Evolutionary conservation across 179 eudicot genomes (phyloP).

Genomic region (Corrigiola litoralis): DNA sequence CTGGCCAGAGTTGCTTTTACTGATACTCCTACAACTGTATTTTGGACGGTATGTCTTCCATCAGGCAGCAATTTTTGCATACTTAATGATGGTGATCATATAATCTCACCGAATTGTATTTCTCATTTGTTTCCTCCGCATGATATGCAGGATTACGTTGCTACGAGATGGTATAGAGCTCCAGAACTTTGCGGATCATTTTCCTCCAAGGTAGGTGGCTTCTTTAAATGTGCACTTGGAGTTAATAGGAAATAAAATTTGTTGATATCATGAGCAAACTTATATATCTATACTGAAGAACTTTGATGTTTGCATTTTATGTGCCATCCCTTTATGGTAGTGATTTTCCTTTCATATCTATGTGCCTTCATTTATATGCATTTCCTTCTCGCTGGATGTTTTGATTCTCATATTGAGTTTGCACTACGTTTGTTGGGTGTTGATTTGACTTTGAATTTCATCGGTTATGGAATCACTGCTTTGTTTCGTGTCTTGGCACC

Average conservation of each 20-base stretch:
- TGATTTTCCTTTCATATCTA: neutral
- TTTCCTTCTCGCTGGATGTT: too few relatives aligned
- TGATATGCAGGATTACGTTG: slow-evolving; percentile 78
- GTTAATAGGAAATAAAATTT: neutral
- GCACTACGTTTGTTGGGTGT: neutral
- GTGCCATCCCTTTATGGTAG: neutral
- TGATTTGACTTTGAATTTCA: neutral
- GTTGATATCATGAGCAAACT: too few relatives aligned
- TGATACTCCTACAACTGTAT: slow-evolving; percentile 72
- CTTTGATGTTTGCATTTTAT: too few relatives aligned
- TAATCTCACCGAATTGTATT: neutral
- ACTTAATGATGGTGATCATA: neutral
- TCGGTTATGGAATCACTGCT: neutral
- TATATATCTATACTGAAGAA: too few relatives aligned
- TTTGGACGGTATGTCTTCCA: slow-evolving; percentile 67
- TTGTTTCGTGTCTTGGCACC: too few relatives aligned
- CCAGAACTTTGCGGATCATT: slow-evolving; percentile 96
- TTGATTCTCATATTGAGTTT: neutral
- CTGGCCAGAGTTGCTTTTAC: slow-evolving; percentile 89
- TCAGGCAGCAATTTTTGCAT: neutral
- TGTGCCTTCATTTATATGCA: neutral
- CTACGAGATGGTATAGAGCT: slow-evolving; percentile 95
- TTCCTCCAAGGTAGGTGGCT: slow-evolving; percentile 44
- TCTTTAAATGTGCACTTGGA: neutral
- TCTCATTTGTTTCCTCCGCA: neutral